A percentile compares a stretch with the other conserved stretches of the same genome.
These are phyloP conservation scores for Euphorbia lathyris DNA, from an alignment of 345 rosid species.

Conservation along the genomic window DNA sequence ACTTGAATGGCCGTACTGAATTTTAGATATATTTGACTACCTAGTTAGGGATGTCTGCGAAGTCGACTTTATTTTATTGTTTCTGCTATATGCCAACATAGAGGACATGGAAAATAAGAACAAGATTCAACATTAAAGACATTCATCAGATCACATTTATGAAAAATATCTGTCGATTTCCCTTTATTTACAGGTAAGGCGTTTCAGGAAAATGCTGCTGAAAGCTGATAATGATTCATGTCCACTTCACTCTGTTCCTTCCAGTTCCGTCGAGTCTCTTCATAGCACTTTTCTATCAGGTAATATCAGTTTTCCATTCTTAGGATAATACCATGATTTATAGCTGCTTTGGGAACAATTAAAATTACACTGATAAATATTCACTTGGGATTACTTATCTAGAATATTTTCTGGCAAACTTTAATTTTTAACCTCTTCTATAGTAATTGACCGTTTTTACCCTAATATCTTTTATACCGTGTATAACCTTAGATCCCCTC, in stretches of 20 bases:
- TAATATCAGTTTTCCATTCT: slow-evolving; percentile 34
- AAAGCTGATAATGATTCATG: slow-evolving; percentile 67
- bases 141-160: not conserved
- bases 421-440: not conserved
- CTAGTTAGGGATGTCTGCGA: not conserved
- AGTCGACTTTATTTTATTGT: not conserved
- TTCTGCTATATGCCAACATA: not conserved
- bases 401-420: not conserved
- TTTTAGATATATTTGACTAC: not conserved
- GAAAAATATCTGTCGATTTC: slow-evolving; percentile 1
- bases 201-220: slow-evolving; percentile 64
- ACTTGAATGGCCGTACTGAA: not conserved
- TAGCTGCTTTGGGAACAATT: not conserved
- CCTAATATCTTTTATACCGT: not conserved
- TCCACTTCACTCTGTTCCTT: slow-evolving; percentile 48
- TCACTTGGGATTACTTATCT: not conserved
- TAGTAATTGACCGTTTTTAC: not conserved
- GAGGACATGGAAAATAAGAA: too few species aligned
- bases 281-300: slow-evolving; percentile 50
- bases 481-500: not conserved
- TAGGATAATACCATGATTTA: not conserved
- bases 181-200: slow-evolving; percentile 62
- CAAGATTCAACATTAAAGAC: not conserved
- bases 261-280: slow-evolving; percentile 48
- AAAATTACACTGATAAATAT: not conserved